Percentiles rank a stretch among this genome's conserved stretches.
phyloP scores from a whole-genome alignment of 345 rosid genomes.

The Murraya koenigii region DNA sequence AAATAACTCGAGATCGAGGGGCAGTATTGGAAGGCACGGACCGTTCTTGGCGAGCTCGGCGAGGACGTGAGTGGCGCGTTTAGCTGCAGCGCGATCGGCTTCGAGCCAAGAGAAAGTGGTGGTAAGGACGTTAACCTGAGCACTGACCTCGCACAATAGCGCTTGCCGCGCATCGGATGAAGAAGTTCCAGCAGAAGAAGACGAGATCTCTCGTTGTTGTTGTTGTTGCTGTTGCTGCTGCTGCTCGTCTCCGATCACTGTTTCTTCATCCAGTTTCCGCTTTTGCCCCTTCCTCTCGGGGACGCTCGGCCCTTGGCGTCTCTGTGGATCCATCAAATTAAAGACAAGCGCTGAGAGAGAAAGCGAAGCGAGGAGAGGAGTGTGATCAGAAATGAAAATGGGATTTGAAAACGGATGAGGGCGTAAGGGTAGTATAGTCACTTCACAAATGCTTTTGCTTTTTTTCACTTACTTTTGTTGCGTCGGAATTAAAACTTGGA shows the following conservation, averaged over 20 bases:
- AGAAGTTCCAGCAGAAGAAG: not conserved
- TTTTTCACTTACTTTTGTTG: not conserved
- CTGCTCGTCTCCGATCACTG: slow-evolving; percentile 31
- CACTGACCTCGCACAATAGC: slow-evolving; percentile 54
- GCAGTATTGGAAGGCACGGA: slow-evolving; percentile 17
- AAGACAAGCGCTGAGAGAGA: slow-evolving; percentile 13
- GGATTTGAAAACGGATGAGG: slow-evolving; percentile 39
- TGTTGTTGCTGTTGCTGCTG: slow-evolving; percentile 3
- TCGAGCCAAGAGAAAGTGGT: slow-evolving; percentile 82
- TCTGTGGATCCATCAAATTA: slow-evolving; percentile 47
- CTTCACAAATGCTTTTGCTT: not conserved
- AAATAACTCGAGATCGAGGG: slow-evolving; percentile 29
- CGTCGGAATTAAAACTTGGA: slow-evolving; percentile 4
- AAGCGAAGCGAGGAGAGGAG: slow-evolving; percentile 20
- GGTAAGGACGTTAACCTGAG: slow-evolving; percentile 73
- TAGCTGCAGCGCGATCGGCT: slow-evolving; percentile 91
- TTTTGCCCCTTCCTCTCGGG: slow-evolving; percentile 93
- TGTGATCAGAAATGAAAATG: slow-evolving; percentile 13
- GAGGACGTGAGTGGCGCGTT: slow-evolving; percentile 94
- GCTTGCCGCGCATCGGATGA: slow-evolving; percentile 61
- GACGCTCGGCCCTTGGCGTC: slow-evolving; percentile 52
- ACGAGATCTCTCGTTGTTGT: slow-evolving; percentile 45
- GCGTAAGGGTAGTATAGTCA: slow-evolving; percentile 54
- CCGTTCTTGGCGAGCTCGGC: slow-evolving; percentile 99
- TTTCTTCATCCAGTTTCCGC: slow-evolving; percentile 85